These are phyloP conservation scores for Heritiera fomes DNA, from an alignment of 345 rosid genomes.

Conservation along the genomic window DNA sequence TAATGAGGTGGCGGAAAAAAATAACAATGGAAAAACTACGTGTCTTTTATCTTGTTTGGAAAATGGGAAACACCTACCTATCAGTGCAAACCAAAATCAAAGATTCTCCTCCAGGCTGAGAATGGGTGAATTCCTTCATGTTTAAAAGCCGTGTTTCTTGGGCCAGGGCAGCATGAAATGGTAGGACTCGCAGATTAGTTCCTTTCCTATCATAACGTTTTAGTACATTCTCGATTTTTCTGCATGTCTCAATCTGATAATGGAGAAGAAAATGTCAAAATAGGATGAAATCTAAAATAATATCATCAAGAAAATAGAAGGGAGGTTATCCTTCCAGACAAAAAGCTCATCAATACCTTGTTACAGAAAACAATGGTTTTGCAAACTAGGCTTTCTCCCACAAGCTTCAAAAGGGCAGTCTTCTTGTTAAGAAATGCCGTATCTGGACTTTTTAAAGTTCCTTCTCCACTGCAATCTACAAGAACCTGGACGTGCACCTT, in stretches of 20 bases:
- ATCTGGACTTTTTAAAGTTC: conserved; percentile 60
- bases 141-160: conserved; percentile 68
- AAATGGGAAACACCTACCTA: conserved; percentile 45
- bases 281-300: not conserved
- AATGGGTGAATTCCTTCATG: conserved; percentile 70
- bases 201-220: conserved; percentile 77
- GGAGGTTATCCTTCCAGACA: not conserved
- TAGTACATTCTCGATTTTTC: conserved; percentile 87
- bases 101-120: conserved; percentile 43
- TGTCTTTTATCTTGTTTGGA: not conserved
- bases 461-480: conserved; percentile 90
- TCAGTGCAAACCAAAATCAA: conserved; percentile 82
- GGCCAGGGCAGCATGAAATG: conserved; percentile 84
- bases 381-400: conserved; percentile 56
- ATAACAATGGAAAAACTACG: not conserved
- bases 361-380: conserved; percentile 89
- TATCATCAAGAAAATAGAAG: not conserved
- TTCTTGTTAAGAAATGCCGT: conserved; percentile 83
- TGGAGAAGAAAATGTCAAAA: conserved; percentile 8
- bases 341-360: conserved; percentile 51
- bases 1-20: not conserved
- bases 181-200: conserved; percentile 50
- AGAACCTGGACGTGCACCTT: conserved; percentile 56
- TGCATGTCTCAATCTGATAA: conserved; percentile 88
- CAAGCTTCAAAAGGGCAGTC: conserved; percentile 69